Evolutionary conservation across 2,329 filamentous ascomycete genomes (phyloP).

Genomic region (Penicillium crustosum): DNA sequence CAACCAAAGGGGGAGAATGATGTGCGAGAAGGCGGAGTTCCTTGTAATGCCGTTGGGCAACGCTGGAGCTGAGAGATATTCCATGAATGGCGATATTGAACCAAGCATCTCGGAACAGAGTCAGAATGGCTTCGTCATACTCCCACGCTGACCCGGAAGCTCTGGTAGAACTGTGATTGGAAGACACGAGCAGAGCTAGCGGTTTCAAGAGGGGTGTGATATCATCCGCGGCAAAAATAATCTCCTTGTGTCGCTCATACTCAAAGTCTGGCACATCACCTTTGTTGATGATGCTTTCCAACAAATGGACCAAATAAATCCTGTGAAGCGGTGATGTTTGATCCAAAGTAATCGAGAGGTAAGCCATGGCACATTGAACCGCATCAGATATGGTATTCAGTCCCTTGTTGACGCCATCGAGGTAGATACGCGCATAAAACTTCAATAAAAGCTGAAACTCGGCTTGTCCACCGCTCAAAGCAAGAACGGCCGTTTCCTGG

Average conservation of each 20-base stretch:
- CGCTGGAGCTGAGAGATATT: conserved; percentile 72
- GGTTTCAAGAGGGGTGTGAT: conserved; percentile 86
- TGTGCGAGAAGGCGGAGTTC: conserved; percentile 83
- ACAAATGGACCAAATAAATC: conserved; percentile 77
- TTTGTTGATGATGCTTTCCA: conserved; percentile 85
- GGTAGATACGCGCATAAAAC: conserved; percentile 72
- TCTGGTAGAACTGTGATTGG: conserved; percentile 22
- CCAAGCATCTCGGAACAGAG: conserved; percentile 86
- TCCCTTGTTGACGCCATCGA: conserved; percentile 69
- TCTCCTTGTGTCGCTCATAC: conserved; percentile 71
- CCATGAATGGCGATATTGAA: conserved; percentile 97
- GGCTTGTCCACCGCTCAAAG: conserved; percentile 71
- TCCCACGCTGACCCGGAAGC: conserved; percentile 34
- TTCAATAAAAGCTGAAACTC: conserved; percentile 87
- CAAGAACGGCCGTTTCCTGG: conserved; percentile 73
- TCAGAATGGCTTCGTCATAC: conserved; percentile 67
- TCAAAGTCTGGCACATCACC: conserved; percentile 78
- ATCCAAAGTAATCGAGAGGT: conserved; percentile 69
- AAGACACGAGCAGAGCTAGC: conserved; percentile 78
- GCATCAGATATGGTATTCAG: conserved; percentile 68
- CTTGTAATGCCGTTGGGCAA: conserved; percentile 69
- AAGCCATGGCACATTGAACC: conserved; percentile 75
- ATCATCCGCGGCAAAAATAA: conserved; percentile 78
- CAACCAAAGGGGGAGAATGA: conserved; percentile 81
- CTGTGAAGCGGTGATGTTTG: conserved; percentile 73